Base-by-base conservation (phyloP, 371 early-diverging fungal genomes). In the Mucor velutinosus region DNA sequence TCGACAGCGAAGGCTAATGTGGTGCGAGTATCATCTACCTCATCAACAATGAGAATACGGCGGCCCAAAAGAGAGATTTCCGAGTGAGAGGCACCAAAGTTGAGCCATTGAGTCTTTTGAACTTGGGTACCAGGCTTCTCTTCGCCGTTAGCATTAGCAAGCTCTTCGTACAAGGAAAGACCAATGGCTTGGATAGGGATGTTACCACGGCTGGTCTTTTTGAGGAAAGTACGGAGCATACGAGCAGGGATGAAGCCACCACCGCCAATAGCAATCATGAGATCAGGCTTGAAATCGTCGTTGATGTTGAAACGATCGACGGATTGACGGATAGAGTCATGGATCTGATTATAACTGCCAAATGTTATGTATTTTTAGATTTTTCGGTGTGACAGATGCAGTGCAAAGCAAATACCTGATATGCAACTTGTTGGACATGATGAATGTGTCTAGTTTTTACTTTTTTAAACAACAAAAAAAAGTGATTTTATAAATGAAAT, bases 161-260 rank as follows among this genome's bases (percentile, higher is more conserved):
- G 77, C 67, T 92, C 91, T 69, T 92, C 93, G 67, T 92, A 92
- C 17, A 92, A 78, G 3, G 91, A 89, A 32, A 92, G 83, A 19
- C 92, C 92, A 30, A 92, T 90, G 32, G 90, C 91, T 73, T 92
- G 92, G 67, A 92, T 91, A 27, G 91, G 92, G 64, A 92, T 89
- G 74, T 90, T 92, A 68, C 89, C 85, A 64, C 87, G 82, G 69
- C 82, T 80, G 41, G 78, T 83, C 75, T 88, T 89, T 67, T 91
- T 86, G 64, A 90, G 75, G 65, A 92, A 92, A n/a, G 92, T 89
- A 65, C 92, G 89, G 70, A 86, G 71, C 45, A 88, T 84, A 64
- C 90, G 88, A 55, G 90, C 90, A 45, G 92, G 92, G 37, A 91
- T 90, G 64, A 92, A 90, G 21, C 92, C 92, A 62, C 92, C 92